Conservation (phyloP, 129 eudicot genomes). For the Scalesia atractyloides region DNA sequence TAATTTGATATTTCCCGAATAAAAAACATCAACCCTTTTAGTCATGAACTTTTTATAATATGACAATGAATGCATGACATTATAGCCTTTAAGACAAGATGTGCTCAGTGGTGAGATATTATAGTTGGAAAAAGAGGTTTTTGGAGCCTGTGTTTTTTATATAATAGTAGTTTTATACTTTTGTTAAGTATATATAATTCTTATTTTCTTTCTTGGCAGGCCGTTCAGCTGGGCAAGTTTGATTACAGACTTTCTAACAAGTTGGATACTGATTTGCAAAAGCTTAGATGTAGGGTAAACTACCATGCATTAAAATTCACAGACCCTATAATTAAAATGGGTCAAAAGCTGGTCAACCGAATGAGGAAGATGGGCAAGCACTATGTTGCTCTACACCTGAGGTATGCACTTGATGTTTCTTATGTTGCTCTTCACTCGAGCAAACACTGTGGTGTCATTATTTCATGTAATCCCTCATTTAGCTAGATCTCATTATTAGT, state of each 20-base stretch:
- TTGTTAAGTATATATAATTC: not conserved
- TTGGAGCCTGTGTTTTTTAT: not conserved
- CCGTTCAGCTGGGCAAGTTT: conserved; percentile 79
- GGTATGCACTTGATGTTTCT: conserved; percentile 44
- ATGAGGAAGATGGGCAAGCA: conserved; percentile 74
- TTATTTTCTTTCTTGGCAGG: conserved; percentile 45
- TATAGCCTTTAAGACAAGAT: not conserved
- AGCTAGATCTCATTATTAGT: conserved; percentile 1
- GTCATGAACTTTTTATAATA: not conserved
- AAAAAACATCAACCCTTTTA: conserved; percentile 1
- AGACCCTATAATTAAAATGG: conserved; percentile 73
- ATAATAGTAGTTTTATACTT: not conserved
- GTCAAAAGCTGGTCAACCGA: conserved; percentile 59
- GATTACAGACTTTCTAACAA: conserved; percentile 88
- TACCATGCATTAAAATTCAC: conserved; percentile 86
- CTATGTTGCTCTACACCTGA: conserved; percentile 80
- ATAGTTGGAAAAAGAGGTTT: not conserved
- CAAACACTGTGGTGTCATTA: conserved; percentile 7
- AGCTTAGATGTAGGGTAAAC: conserved; percentile 91
- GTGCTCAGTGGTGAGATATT: not conserved
- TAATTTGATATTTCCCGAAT: not conserved
- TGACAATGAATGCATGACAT: not conserved
- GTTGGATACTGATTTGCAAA: conserved; percentile 70
- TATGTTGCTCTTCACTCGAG: conserved; percentile 9
- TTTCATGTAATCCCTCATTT: conserved; percentile 9